Evolutionary conservation across 2,329 filamentous ascomycete species (phyloP), one percentile per base, ranked within the genome.

Genomic region (Fusarium scirpi): DNA sequence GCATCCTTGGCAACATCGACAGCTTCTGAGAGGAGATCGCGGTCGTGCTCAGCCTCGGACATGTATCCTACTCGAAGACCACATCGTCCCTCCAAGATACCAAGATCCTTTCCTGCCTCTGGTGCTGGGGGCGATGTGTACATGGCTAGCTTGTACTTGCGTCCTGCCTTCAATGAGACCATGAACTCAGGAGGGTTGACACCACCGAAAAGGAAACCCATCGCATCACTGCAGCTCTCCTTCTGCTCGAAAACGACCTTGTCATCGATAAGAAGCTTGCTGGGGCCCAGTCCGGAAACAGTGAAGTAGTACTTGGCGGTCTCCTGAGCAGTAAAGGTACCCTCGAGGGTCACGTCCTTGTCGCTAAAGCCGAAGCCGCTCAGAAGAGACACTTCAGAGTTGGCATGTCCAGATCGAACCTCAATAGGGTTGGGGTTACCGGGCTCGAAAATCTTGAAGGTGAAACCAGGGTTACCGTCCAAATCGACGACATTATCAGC

Each of bases 1-100:
- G 86, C 86, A 11, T 84, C 81, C 69, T 84, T 84, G n/a, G 90
- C 90, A 6, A 87, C 80, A 13, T 85, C 80, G 3, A 88, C 85
- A 7, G 90, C 90, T 64, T 89, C 80, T 1, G 74, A 74, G 22
- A 80, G 61, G 18, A 82, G 73, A 47, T 82, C 80, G 8, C 73
- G 74, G 41, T 82, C 81, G 52, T 78, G 76, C 18, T 77, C 78
- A 2, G 71, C 70, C 20, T 73, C 74, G 0, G 78, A 68, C 65
- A 78, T 80, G 32, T 78, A 72, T 46, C 79, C 79, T 10, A 79
- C 68, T 12, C 76, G 74, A 9, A 79, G 63, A 32, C 78, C 78
- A 7, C 72, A 75, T 11, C 75, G 76, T 27, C 78, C 79, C 43
- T 77, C 76, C 1, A 80, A 66, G 20, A 81, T 78, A 52, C 78